A percentile compares a stretch with the other conserved stretches of the same genome.
These are phyloP conservation scores for Citrus cavaleriei DNA, from an alignment of 345 rosid genomes.

Conservation along the genomic window DNA sequence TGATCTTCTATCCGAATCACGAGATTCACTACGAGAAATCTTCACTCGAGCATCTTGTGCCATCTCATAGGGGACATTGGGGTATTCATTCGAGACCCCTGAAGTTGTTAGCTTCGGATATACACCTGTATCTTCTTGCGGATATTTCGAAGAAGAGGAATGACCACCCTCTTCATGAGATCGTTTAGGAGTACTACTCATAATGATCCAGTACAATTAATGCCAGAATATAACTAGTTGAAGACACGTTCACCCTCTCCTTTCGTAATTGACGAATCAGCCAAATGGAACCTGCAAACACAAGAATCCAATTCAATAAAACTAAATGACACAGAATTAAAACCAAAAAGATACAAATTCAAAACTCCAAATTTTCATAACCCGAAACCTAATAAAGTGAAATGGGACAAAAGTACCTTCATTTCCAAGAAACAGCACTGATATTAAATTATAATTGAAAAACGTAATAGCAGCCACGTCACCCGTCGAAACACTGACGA, in stretches of 20 bases:
- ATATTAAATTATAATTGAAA: neutral
- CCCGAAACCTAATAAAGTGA: neutral
- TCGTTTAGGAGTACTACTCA: conserved; percentile 86
- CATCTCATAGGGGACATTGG: conserved; percentile 49
- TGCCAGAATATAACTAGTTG: neutral
- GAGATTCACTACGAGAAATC: conserved; percentile 64
- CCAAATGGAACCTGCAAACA: conserved; percentile 1
- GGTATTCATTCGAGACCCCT: conserved; percentile 47
- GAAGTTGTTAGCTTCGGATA: conserved; percentile 59
- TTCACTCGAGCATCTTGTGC: conserved; percentile 58
- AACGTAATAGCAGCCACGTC: neutral
- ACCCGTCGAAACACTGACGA: neutral
- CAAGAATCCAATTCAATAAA: neutral
- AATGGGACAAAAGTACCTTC: neutral
- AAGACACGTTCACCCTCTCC: neutral
- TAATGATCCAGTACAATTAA: conserved; percentile 7
- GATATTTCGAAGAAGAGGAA: conserved; percentile 66
- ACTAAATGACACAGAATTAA: neutral
- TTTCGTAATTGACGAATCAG: neutral
- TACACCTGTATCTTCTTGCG: conserved; percentile 60
- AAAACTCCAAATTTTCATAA: neutral
- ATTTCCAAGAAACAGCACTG: neutral
- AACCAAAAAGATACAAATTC: neutral
- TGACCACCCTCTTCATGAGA: conserved; percentile 77
- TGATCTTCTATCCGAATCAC: conserved; percentile 78